These are phyloP conservation scores for Diaporthe batatas DNA, from an alignment of 2,329 filamentous ascomycete genomes.

Conservation along the genomic window DNA sequence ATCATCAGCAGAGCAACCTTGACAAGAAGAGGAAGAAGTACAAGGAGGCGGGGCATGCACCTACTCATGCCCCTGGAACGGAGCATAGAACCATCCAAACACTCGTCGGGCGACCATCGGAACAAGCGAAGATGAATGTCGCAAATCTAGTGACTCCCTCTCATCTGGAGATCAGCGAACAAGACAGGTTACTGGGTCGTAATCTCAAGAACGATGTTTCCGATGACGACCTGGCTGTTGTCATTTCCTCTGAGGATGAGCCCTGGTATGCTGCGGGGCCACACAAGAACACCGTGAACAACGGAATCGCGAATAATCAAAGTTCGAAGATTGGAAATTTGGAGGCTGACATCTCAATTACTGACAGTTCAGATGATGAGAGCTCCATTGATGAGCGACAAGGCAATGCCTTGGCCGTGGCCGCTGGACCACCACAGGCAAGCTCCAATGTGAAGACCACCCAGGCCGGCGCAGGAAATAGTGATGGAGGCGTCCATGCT, in stretches of 20 bases:
- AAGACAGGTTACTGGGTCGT: no score
- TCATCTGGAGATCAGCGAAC: not conserved
- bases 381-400: not conserved
- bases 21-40: not conserved
- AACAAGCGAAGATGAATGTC: not conserved
- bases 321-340: not conserved
- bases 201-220: not conserved
- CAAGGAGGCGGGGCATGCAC: not conserved
- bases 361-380: not conserved
- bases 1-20: no score
- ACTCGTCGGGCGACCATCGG: no score
- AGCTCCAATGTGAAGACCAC: not conserved
- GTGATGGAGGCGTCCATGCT: no score
- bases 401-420: not conserved
- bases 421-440: no score
- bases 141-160: constrained; percentile 9
- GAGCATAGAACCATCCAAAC: no score
- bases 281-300: not conserved
- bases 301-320: not conserved
- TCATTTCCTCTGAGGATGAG: not conserved
- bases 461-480: not conserved
- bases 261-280: rapidly evolving
- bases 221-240: not conserved
- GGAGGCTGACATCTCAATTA: not conserved
- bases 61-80: no score